phyloP scores from a whole-genome alignment of 2,329 filamentous ascomycete species.

The Ophiostoma ulmi region DNA sequence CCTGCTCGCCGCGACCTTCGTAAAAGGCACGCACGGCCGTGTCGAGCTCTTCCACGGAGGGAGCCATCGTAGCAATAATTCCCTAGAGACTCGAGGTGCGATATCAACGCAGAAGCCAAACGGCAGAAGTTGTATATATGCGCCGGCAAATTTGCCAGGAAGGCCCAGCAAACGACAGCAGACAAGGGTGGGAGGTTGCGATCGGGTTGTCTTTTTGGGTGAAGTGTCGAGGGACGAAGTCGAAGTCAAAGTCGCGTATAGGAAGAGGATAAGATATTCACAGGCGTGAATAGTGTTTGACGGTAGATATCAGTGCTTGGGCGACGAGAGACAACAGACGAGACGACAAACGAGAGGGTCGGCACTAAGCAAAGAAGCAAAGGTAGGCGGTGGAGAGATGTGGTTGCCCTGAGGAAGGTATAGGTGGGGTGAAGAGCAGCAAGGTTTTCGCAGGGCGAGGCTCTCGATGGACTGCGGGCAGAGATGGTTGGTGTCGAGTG shows the following conservation, averaged over 20 bases:
- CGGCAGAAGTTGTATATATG: neutral
- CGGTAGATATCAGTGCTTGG: neutral
- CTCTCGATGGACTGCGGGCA: slow-evolving; percentile 15
- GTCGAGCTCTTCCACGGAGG: slow-evolving; percentile 90
- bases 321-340: too few species aligned
- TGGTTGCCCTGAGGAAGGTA: slow-evolving; percentile 13
- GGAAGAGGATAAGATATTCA: neutral
- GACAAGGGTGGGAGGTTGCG: neutral
- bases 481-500: slow-evolving; percentile 2
- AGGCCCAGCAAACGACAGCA: slow-evolving; percentile 20
- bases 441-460: slow-evolving; percentile 19
- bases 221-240: neutral
- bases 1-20: slow-evolving; percentile 89
- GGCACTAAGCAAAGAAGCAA: neutral
- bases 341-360: neutral
- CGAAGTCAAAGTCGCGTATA: neutral
- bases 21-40: slow-evolving; percentile 94
- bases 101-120: slow-evolving; percentile 8
- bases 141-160: slow-evolving; percentile 19
- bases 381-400: slow-evolving; percentile 14
- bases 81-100: neutral
- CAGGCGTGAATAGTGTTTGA: neutral
- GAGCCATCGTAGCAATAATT: slow-evolving; percentile 48
- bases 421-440: slow-evolving; percentile 19
- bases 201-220: neutral